Conservation (phyloP, 306 rosid genomes). For the Comarum palustre region DNA sequence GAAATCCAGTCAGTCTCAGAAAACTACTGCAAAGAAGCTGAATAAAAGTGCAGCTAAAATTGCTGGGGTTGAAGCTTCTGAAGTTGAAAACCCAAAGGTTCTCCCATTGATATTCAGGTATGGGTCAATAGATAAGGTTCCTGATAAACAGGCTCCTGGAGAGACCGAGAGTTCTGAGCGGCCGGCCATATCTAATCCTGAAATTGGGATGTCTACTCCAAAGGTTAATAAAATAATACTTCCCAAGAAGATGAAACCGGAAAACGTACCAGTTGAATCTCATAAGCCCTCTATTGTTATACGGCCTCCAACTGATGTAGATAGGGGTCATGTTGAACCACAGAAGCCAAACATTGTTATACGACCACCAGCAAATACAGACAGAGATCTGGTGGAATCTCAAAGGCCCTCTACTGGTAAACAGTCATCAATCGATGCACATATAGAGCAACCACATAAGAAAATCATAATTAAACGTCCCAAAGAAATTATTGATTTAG, state of each 20-base stretch:
- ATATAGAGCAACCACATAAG: conserved; percentile 67
- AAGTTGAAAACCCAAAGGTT: conserved; percentile 46
- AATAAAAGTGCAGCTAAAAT: conserved; percentile 54
- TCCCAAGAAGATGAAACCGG: conserved; percentile 61
- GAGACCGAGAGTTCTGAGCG: conserved; percentile 50
- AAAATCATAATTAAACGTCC: conserved; percentile 71
- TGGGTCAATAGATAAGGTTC: conserved; percentile 63
- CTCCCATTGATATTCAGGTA: conserved; percentile 85
- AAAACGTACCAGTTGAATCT: conserved; percentile 61
- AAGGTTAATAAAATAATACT: conserved; percentile 67
- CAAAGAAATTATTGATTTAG: conserved; percentile 67
- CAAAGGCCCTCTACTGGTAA: conserved; percentile 43
- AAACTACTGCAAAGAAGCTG: conserved; percentile 58
- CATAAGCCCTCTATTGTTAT: conserved; percentile 56
- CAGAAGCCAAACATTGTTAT: conserved; percentile 44
- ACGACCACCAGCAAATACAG: conserved; percentile 43
- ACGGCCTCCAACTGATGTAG: conserved; percentile 57
- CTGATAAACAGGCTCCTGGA: conserved; percentile 56
- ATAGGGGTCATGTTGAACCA: conserved; percentile 26
- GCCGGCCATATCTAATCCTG: conserved; percentile 72
- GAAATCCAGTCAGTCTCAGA: conserved; percentile 59
- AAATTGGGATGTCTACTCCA: conserved; percentile 54
- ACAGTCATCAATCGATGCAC: conserved; percentile 47
- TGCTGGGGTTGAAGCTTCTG: conserved; percentile 51
- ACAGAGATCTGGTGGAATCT: conserved; percentile 50